Conservation (phyloP, 2,329 filamentous ascomycete species). For the Magnaporthiopsis incrustans region DNA sequence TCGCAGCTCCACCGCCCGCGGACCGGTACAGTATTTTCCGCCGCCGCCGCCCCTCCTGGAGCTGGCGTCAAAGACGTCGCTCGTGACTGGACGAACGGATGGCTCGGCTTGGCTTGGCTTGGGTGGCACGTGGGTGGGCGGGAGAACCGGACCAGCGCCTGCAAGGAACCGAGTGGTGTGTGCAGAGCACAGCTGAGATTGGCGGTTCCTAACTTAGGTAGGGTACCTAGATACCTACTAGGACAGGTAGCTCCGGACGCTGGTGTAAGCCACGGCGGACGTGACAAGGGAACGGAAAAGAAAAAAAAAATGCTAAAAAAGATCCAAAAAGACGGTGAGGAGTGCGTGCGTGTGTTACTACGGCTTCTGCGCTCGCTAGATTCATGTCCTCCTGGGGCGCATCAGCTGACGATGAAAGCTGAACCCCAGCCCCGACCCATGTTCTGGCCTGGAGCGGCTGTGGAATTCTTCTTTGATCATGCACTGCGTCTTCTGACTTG, state of each 20-base stretch:
- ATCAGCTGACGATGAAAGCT: background rate
- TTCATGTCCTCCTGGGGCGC: background rate
- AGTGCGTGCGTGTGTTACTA: background rate
- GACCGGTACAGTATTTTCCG: too few relatives aligned
- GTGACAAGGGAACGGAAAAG: background rate
- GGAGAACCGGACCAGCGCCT: too few relatives aligned
- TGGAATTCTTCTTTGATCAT: background rate
- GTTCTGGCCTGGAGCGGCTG: too few relatives aligned
- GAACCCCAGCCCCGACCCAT: background rate
- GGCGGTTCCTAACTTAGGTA: background rate
- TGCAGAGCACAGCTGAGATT: background rate
- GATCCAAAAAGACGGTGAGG: background rate
- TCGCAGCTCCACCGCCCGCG: background rate
- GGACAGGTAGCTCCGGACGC: background rate
- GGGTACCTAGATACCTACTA: background rate
- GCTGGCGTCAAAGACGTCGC: background rate
- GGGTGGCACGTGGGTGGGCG: too few relatives aligned
- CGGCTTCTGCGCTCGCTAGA: background rate
- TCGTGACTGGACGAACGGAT: background rate
- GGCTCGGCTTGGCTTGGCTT: background rate
- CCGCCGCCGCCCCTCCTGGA: too few relatives aligned
- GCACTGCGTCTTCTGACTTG: background rate
- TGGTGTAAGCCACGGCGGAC: background rate
- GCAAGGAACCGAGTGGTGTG: background rate
- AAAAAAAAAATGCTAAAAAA: background rate